Evolutionary conservation across 352 stramenopile genomes (phyloP).

Genomic region (Phytophthora sansomeana): DNA sequence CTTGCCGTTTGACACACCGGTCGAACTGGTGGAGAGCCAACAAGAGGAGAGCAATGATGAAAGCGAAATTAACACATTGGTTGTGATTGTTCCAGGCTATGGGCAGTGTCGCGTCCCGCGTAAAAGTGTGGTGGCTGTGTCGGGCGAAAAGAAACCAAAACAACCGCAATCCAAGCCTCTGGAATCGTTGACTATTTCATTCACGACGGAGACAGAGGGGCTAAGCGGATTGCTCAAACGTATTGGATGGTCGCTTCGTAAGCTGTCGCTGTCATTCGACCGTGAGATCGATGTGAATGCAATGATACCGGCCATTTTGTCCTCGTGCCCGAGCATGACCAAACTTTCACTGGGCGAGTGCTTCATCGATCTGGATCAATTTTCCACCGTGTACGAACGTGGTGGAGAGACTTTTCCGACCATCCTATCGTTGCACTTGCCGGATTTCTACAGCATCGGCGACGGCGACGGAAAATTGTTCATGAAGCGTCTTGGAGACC

Average conservation of each 20-base stretch:
- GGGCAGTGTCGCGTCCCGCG: conserved; percentile 11
- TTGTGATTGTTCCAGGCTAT: conserved; percentile 14
- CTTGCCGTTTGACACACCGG: conserved; percentile 1
- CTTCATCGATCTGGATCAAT: conserved; percentile 23
- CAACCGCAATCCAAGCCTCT: not conserved
- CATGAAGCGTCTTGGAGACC: conserved; percentile 24
- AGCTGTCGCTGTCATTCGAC: conserved; percentile 24
- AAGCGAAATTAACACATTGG: not conserved
- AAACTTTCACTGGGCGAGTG: conserved; percentile 18
- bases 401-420: not conserved
- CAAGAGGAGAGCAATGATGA: not conserved
- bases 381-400: conserved; percentile 22
- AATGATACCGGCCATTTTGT: conserved; percentile 14
- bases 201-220: conserved; percentile 1
- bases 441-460: conserved; percentile 23
- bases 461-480: conserved; percentile 15
- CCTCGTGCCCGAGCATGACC: conserved; percentile 13
- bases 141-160: not conserved
- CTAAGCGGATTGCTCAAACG: conserved; percentile 15
- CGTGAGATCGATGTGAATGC: conserved; percentile 23
- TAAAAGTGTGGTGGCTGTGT: conserved; percentile 2
- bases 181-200: conserved; percentile 4
- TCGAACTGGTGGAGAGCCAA: conserved; percentile 6
- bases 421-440: conserved; percentile 14
- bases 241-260: conserved; percentile 24